Base-by-base conservation (phyloP, 148 eudicot species). In the Cornus kousa region DNA sequence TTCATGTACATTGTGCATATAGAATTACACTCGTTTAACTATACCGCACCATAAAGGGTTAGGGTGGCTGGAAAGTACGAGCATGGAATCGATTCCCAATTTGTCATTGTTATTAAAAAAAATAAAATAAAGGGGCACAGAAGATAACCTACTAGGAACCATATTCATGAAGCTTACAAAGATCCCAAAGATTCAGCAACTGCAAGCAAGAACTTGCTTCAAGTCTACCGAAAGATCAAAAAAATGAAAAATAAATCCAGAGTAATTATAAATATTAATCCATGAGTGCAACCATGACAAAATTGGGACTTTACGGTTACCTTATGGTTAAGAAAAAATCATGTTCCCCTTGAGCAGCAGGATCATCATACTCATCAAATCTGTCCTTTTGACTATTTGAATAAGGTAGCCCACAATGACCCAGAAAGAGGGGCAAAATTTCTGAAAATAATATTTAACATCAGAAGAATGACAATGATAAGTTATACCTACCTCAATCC, bases 401-500 rank as follows among this genome's bases (percentile, higher is more conserved):
- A 39, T 31, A 65, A 48, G 64, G 79, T 48, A 48, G 8, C 23
- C 62, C 62, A 76, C 35, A 68, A 67, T 67, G n/a, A 28, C 46
- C 79, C 72, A n/a, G 22, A 31, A 5, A 24, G 48, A 4, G 79
- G 62, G 22, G 0, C 5, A 20, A 40, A 19, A 19, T 4, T 59
- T 67, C 68, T 17, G 28, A 67, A 76, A 31, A 24, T 46, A 28
- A 66, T 39, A 76, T 46, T 28, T 59, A 76, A 48, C 20, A 67
- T 48, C 31, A 76, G 67, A 67, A 76, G 32, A 76, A 75, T 73
- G 72, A 77, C 75, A 72, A 72, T 67, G 65, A 78, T 78, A 79
- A 78, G 82, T 81, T 60, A 73, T 82, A 82, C 87, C 87, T 85
- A 85, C 87, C 87, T 85, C 87, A 78, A 53, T 79, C 83, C 81